Conservation (phyloP, 2,329 filamentous ascomycete species). For the Aureobasidium pullulans region DNA sequence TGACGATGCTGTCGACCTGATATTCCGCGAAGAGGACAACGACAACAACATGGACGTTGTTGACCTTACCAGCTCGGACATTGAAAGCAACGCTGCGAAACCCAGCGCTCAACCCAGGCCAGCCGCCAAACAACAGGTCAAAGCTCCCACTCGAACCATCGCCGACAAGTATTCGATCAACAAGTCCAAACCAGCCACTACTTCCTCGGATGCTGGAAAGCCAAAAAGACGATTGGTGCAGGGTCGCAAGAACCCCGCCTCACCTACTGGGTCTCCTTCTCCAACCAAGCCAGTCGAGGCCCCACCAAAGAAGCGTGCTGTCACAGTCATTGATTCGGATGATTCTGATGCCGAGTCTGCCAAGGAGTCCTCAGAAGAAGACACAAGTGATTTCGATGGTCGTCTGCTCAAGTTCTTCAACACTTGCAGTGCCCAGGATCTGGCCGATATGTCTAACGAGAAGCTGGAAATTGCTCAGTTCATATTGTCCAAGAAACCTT, state of each 20-base stretch:
- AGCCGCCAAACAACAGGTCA: constrained; percentile 48
- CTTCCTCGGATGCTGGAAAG: constrained; percentile 14
- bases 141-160: constrained; percentile 48
- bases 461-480: constrained; percentile 61
- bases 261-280: constrained; percentile 19
- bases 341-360: constrained; percentile 18
- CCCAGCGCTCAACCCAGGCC: constrained; percentile 30
- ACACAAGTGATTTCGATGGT: constrained; percentile 35
- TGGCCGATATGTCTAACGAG: constrained; percentile 74
- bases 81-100: constrained; percentile 26
- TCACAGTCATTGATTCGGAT: constrained; percentile 30
- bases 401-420: constrained; percentile 78
- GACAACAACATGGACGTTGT: constrained; percentile 12
- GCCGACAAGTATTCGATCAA: constrained; percentile 31
- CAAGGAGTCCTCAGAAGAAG: constrained; percentile 7
- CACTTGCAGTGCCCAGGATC: constrained; percentile 62
- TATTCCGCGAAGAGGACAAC: constrained; percentile 30
- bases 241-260: constrained; percentile 36
- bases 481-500: constrained; percentile 69
- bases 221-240: constrained; percentile 39
- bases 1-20: constrained; percentile 47
- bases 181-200: constrained; percentile 13
- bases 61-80: constrained; percentile 30
- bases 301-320: constrained; percentile 16
- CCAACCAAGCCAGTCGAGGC: constrained; percentile 15